Conservation (phyloP, 495 filamentous ascomycete species). For the Aspergillus sparsus region DNA sequence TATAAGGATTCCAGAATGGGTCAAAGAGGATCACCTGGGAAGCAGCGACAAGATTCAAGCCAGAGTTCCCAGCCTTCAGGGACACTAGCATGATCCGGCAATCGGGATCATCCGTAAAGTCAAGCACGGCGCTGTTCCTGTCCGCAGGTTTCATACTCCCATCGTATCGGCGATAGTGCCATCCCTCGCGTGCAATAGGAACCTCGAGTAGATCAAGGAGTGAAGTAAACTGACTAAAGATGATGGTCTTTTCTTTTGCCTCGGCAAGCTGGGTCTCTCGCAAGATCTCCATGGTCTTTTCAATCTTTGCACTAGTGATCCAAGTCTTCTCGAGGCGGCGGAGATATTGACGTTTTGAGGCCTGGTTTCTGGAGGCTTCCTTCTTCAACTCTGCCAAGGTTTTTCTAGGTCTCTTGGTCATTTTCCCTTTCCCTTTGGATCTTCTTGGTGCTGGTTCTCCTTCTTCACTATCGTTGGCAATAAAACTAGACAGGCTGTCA, state of each 20-base stretch:
- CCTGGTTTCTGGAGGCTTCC: constrained; percentile 59
- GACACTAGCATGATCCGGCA: constrained; percentile 83
- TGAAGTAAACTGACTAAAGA: constrained; percentile 92
- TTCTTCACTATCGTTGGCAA: constrained; percentile 47
- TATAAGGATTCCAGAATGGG: constrained; percentile 95
- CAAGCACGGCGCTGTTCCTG: constrained; percentile 69
- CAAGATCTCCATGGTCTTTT: constrained; percentile 72
- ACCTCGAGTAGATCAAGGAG: constrained; percentile 91
- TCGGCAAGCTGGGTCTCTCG: constrained; percentile 47
- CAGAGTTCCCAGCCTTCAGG: constrained; percentile 87
- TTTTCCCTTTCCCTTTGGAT: constrained; percentile 46
- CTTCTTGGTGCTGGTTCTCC: constrained; percentile 27
- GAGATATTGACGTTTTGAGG: constrained; percentile 68
- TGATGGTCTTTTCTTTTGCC: constrained; percentile 73
- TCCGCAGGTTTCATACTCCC: constrained; percentile 73
- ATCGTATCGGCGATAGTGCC: constrained; percentile 77
- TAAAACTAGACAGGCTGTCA: constrained; percentile 58
- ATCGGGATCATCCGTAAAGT: constrained; percentile 66
- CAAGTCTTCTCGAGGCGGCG: constrained; percentile 63
- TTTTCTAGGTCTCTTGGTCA: constrained; percentile 35
- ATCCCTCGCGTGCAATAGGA: constrained; percentile 66
- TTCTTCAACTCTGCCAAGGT: constrained; percentile 68
- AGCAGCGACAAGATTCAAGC: constrained; percentile 85
- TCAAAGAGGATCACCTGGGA: constrained; percentile 89
- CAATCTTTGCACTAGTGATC: constrained; percentile 76